A percentile compares a stretch with the other conserved stretches of the same genome.
These are phyloP conservation scores for Claviceps capensis DNA, from an alignment of 2,329 filamentous ascomycete genomes.

Conservation along the genomic window DNA sequence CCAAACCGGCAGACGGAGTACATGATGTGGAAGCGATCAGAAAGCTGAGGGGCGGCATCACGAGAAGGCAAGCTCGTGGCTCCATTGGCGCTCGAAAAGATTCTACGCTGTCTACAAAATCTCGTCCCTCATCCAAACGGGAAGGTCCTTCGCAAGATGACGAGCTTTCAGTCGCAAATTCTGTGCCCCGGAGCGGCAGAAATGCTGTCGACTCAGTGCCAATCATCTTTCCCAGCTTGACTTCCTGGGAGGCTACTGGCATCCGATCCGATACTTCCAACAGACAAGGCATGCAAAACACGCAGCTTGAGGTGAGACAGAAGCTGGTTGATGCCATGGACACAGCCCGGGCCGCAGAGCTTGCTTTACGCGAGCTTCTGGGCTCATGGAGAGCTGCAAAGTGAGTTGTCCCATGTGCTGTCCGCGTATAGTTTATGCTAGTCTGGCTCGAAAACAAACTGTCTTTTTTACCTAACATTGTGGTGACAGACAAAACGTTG, in stretches of 20 bases:
- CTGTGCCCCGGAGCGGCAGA: slow-evolving; percentile 27
- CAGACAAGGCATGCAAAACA: slow-evolving; percentile 41
- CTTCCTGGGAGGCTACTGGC: slow-evolving; percentile 64
- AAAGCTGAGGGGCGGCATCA: slow-evolving; percentile 73
- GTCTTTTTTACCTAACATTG: slow-evolving; percentile 7
- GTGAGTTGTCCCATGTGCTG: slow-evolving; percentile 35
- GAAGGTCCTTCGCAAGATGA: slow-evolving; percentile 26
- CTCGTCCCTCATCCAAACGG: slow-evolving; percentile 26
- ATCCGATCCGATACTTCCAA: slow-evolving; percentile 37
- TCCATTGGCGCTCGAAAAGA: slow-evolving; percentile 43
- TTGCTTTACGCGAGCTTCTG: slow-evolving; percentile 72
- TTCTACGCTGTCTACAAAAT: slow-evolving; percentile 44
- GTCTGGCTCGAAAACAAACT: not conserved
- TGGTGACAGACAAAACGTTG: slow-evolving; percentile 35
- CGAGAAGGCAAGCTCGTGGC: slow-evolving; percentile 65
- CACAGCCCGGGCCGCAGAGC: slow-evolving; percentile 67
- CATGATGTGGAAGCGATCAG: slow-evolving; percentile 85
- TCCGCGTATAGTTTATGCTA: not conserved
- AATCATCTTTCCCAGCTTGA: slow-evolving; percentile 41
- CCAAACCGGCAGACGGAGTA: slow-evolving; percentile 71
- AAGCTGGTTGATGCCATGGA: slow-evolving; percentile 58
- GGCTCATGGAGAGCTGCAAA: slow-evolving; percentile 72
- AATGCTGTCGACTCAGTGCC: slow-evolving; percentile 32
- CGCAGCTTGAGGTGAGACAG: slow-evolving; percentile 49
- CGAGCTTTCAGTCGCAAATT: slow-evolving; percentile 22